Base-by-base conservation (phyloP, 164 flowering plant genomes). In the Vitis rupestris region DNA sequence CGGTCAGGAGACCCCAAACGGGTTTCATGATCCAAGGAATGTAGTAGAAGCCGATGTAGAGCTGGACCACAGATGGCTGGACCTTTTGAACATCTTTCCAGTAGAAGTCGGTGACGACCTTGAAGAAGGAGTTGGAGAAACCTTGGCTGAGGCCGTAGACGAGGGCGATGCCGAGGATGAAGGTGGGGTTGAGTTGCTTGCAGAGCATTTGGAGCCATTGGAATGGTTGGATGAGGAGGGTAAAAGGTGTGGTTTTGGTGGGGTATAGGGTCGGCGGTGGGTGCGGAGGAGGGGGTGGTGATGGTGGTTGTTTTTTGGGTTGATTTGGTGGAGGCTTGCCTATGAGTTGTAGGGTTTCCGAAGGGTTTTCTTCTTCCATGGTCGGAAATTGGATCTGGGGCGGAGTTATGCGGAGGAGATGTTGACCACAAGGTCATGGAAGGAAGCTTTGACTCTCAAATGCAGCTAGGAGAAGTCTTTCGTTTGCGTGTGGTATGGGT, bases 11-110 rank as follows among this genome's bases (percentile, higher is more conserved):
- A 3, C 94, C 92, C 94, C 92, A 88, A 3, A 92, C 3, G 15
- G 98, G 94, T 69, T 88, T 90, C 78, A 92, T 70, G 4, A 90
- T 30, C 94, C 91, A 90, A 2, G 98, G 98, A 8, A 90, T 75
- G 73, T 78, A 79, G 66, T 85, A 83, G 2, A 91, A 51, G 5
- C 91, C 93, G 0, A 75, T 65, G 70, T 75, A 91, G 9, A 93
- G 50, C 49, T 93, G 98, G 2, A 83, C 93, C 2, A 72, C 66
- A 0, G 97, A 91, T 0, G 98, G 98, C 66, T 88, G 91, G 4
- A 89, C 77, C 61, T 75, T 81, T 65, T 88, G 97, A 23, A 85
- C 89, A 61, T 91, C 98, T 75, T 93, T 93, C 98, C 91, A 85
- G 72, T 93, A 91, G 73, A 79, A 93, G 30, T 93, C 93, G 7